Evolutionary conservation across 164 flowering plant genomes (phyloP).

Genomic region (Vitis amurensis): DNA sequence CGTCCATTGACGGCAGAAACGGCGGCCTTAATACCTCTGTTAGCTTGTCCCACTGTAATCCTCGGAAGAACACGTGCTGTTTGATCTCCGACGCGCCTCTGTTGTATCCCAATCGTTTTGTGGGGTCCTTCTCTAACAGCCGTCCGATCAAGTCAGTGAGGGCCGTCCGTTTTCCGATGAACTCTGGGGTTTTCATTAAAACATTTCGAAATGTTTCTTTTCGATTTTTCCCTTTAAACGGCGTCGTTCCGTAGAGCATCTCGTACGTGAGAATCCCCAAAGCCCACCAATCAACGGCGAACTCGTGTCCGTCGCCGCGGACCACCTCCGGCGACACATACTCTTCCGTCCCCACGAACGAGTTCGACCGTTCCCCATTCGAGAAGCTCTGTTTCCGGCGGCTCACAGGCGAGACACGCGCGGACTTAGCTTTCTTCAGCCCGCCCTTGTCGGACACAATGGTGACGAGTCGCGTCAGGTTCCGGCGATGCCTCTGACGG

Average conservation of each 20-base stretch:
- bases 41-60: constrained; percentile 72
- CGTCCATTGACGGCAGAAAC: constrained; percentile 58
- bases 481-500: constrained; percentile 22
- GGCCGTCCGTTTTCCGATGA: constrained; percentile 52
- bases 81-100: constrained; percentile 79
- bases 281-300: constrained; percentile 98
- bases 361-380: constrained; percentile 41
- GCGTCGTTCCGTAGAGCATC: constrained; percentile 86
- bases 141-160: constrained; percentile 69
- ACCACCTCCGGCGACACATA: constrained; percentile 91
- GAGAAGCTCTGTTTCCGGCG: constrained; percentile 36
- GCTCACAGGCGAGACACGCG: constrained; percentile 77
- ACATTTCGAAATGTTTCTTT: constrained; percentile 82
- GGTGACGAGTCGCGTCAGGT: constrained; percentile 24
- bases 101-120: constrained; percentile 57
- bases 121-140: constrained; percentile 79
- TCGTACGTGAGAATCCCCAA: constrained; percentile 81
- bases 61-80: constrained; percentile 70
- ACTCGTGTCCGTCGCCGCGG: constrained; percentile 87
- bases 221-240: constrained; percentile 72
- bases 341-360: constrained; percentile 87
- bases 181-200: constrained; percentile 49
- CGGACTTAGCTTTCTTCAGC: constrained; percentile 63
- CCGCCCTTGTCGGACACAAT: constrained; percentile 9
- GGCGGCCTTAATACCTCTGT: constrained; percentile 85